A percentile compares a stretch with the other conserved stretches of the same genome.
Evolutionary conservation across 148 eudicot genomes (phyloP).

Genomic region (Euryodendron excelsum): DNA sequence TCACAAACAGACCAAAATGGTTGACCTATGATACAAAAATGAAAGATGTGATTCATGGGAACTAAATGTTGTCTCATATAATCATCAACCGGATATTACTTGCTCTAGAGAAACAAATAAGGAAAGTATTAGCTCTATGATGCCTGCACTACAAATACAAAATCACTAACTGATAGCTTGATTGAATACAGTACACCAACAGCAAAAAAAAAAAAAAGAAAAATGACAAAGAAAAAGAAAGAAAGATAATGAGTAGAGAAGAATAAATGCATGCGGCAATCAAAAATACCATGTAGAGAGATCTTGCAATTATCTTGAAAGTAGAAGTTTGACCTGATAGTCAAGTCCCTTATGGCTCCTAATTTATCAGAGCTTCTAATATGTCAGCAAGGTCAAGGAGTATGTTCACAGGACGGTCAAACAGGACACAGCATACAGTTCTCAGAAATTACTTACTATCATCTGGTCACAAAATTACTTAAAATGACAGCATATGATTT

Average conservation of each 20-base stretch:
- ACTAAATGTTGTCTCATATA: no score
- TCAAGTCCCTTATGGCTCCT: neutral
- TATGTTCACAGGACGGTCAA: no score
- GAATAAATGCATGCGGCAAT: neutral
- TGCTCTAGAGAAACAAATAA: neutral
- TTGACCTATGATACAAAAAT: constrained; percentile 49
- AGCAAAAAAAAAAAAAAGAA: neutral
- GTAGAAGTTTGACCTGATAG: neutral
- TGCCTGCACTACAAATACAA: neutral
- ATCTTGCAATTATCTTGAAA: no score
- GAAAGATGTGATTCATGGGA: constrained; percentile 4
- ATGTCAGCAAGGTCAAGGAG: no score
- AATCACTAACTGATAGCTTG: neutral
- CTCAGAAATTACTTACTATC: no score
- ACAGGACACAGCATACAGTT: no score
- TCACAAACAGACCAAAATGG: constrained; percentile 84
- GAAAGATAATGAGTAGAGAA: neutral
- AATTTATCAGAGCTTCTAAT: no score
- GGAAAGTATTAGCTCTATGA: no score
- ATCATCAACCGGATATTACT: neutral
- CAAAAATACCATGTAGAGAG: neutral
- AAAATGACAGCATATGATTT: neutral
- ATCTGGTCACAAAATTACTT: neutral
- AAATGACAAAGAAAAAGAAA: neutral
- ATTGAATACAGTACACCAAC: neutral